Conservation (phyloP, 2,329 filamentous ascomycete species). For the Trichoderma sp. region DNA sequence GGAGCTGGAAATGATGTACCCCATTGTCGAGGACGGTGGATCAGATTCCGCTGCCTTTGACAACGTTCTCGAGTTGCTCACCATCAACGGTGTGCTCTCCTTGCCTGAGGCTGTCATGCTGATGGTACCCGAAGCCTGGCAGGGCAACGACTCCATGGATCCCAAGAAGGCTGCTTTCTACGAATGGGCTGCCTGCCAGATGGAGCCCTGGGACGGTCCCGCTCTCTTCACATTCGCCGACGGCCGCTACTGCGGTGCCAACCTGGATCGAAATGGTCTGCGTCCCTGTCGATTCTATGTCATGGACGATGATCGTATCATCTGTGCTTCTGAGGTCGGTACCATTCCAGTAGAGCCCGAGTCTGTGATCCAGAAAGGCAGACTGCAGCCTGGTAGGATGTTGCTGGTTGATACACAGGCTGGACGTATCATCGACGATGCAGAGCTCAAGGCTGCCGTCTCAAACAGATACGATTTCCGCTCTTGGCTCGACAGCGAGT, state of each 20-base stretch:
- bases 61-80: constrained; percentile 90
- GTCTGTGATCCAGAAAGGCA: constrained; percentile 87
- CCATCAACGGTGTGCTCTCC: constrained; percentile 94
- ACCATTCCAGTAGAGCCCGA: constrained; percentile 92
- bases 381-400: constrained; percentile 94
- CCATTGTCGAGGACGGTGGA: constrained; percentile 93
- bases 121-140: constrained; percentile 98
- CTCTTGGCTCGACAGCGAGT: constrained; percentile 82
- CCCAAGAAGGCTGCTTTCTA: constrained; percentile 96
- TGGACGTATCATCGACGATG: constrained; percentile 92
- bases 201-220: constrained; percentile 98
- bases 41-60: constrained; percentile 97
- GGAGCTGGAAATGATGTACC: constrained; percentile 87
- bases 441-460: constrained; percentile 87
- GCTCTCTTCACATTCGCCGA: constrained; percentile 97
- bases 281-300: constrained; percentile 97
- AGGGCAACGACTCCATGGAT: constrained; percentile 90
- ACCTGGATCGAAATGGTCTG: constrained; percentile 92
- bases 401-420: constrained; percentile 87
- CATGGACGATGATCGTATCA: constrained; percentile 94
- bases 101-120: constrained; percentile 97
- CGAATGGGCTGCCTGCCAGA: constrained; percentile 97
- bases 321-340: constrained; percentile 95
- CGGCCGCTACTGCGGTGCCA: constrained; percentile 94
- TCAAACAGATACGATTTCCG: constrained; percentile 86